These are phyloP conservation scores for Plasmodium coatneyi DNA, from an alignment of 169 alveolate species.

Conservation along the genomic window DNA sequence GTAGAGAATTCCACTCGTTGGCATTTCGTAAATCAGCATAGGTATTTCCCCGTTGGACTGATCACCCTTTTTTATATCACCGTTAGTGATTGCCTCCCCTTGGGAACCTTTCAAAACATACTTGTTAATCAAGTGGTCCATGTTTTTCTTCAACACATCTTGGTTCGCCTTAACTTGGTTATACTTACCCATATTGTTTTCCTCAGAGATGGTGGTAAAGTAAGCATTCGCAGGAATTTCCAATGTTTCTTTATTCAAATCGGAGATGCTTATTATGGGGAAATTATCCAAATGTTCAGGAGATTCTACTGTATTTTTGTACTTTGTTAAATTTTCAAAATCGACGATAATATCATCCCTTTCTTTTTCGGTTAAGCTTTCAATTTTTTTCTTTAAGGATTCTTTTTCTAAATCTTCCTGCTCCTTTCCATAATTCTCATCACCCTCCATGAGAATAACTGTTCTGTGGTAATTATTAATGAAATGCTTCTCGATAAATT, in stretches of 20 bases:
- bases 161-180: not conserved
- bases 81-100: not conserved
- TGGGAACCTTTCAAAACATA: slow-evolving; percentile 38
- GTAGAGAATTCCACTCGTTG: slow-evolving; percentile 84
- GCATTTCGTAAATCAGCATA: slow-evolving; percentile 79
- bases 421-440: slow-evolving; percentile 76
- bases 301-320: slow-evolving; percentile 76
- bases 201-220: slow-evolving; percentile 10
- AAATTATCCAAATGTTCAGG: slow-evolving; percentile 78
- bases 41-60: slow-evolving; percentile 11
- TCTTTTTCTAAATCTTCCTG: slow-evolving; percentile 69
- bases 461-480: slow-evolving; percentile 78
- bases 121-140: slow-evolving; percentile 12
- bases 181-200: slow-evolving; percentile 33
- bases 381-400: slow-evolving; percentile 62
- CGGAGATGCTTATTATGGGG: slow-evolving; percentile 78
- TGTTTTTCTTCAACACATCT: slow-evolving; percentile 6
- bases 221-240: slow-evolving; percentile 80
- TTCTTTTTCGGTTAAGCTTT: slow-evolving; percentile 74
- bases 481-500: slow-evolving; percentile 76
- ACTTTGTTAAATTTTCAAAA: slow-evolving; percentile 71
- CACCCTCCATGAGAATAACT: slow-evolving; percentile 80
- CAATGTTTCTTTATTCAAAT: slow-evolving; percentile 78
- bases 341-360: slow-evolving; percentile 79
- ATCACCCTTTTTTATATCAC: not conserved